A percentile compares a stretch with the other conserved stretches of the same genome.
These are phyloP conservation scores for Spathaspora girioi DNA, from an alignment of 805 yeast genomes.

Conservation along the genomic window DNA sequence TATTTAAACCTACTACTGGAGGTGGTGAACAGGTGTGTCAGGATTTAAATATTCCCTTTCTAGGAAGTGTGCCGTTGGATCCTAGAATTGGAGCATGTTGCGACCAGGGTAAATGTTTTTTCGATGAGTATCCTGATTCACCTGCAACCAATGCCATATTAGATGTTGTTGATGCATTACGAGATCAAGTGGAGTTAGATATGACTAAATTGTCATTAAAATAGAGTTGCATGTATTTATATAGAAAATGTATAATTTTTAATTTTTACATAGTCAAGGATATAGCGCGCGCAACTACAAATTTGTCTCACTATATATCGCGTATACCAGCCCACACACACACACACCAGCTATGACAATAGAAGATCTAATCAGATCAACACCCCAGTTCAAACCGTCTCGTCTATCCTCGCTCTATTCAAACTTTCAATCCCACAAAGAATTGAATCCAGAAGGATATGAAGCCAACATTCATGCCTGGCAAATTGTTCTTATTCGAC, in stretches of 20 bases:
- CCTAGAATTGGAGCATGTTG: constrained; percentile 90
- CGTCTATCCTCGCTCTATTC: constrained; percentile 35
- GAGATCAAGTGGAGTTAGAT: constrained; percentile 48
- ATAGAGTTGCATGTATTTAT: background rate
- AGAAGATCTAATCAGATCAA: constrained; percentile 12
- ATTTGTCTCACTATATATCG: no score
- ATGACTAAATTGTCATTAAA: background rate
- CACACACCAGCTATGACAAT: background rate
- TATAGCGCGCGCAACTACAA: background rate
- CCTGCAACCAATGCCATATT: constrained; percentile 88
- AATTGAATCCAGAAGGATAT: constrained; percentile 39
- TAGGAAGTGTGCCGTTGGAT: constrained; percentile 94
- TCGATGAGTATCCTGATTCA: constrained; percentile 82
- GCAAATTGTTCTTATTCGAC: constrained; percentile 17
- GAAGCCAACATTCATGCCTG: constrained; percentile 42
- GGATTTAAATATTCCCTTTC: constrained; percentile 71
- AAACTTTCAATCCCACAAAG: constrained; percentile 25
- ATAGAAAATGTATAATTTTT: background rate
- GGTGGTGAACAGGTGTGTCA: constrained; percentile 85
- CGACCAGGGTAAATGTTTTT: constrained; percentile 80
- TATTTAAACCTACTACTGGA: constrained; percentile 94
- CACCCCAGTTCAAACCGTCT: constrained; percentile 21
- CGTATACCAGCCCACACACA: background rate
- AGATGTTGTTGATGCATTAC: constrained; percentile 70
- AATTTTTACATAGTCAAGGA: background rate